Percentiles rank a stretch among this genome's conserved stretches.
Evolutionary conservation across 2,329 filamentous ascomycete genomes (phyloP).

Genomic region (Teratosphaeria zuluensis): DNA sequence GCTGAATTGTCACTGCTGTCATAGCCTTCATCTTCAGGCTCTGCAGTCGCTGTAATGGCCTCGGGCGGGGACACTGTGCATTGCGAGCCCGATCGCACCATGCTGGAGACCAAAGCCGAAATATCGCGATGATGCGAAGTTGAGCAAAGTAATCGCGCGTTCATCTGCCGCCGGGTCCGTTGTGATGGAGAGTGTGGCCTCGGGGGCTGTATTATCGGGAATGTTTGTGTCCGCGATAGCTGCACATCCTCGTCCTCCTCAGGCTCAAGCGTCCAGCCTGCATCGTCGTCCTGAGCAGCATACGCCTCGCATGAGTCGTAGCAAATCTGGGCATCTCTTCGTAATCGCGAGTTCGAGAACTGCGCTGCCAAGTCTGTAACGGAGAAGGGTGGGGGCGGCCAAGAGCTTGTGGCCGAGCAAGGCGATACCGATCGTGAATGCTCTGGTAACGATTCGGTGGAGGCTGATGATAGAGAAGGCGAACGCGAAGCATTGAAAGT

Average conservation of each 20-base stretch:
- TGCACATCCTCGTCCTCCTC: constrained; percentile 7
- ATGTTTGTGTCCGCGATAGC: constrained; percentile 3
- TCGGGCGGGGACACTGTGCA: constrained; percentile 22
- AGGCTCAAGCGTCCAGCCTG: constrained; percentile 17
- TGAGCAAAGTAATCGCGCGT: constrained; percentile 32
- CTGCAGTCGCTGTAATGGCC: not conserved
- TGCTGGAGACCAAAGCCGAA: constrained; percentile 31
- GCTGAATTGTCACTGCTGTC: constrained; percentile 7
- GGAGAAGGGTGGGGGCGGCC: constrained; percentile 16
- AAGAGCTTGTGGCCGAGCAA: constrained; percentile 17
- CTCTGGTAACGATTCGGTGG: constrained; percentile 12
- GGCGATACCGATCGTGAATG: constrained; percentile 24
- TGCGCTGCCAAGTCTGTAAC: constrained; percentile 24
- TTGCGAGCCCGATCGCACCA: constrained; percentile 33
- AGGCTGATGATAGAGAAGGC: constrained; percentile 17
- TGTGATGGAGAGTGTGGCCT: constrained; percentile 26
- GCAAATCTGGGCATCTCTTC: constrained; percentile 20
- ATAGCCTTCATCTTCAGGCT: constrained; percentile 19
- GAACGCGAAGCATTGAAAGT: constrained; percentile 18
- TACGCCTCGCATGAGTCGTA: constrained; percentile 26
- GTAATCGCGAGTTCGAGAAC: constrained; percentile 17
- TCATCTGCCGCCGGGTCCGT: constrained; percentile 32
- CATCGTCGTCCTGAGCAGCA: constrained; percentile 22
- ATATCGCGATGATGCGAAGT: constrained; percentile 31
- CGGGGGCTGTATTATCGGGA: not conserved